Conservation (phyloP, 2,329 filamentous ascomycete species). For the Cladosporium sphaerospermum region DNA sequence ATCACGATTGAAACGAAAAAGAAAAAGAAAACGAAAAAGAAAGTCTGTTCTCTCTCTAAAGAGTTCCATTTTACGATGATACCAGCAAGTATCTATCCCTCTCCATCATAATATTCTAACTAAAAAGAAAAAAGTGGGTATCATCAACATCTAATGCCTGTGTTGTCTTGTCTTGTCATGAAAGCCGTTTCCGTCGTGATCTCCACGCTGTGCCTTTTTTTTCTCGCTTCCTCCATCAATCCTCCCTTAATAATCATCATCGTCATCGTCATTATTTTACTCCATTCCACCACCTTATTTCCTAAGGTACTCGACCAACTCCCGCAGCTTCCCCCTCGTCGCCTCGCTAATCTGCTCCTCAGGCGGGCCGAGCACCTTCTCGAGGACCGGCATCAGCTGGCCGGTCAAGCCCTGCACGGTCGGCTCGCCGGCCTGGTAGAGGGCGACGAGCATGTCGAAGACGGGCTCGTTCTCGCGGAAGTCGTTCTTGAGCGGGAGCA, state of each 20-base stretch:
- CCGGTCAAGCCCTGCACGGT: constrained; percentile 65
- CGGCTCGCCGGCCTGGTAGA: constrained; percentile 67
- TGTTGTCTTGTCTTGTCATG: background rate
- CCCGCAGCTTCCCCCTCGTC: constrained; percentile 60
- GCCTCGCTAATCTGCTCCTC: constrained; percentile 70
- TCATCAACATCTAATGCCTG: constrained; percentile 12
- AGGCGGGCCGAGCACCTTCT: constrained; percentile 64
- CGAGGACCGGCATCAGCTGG: constrained; percentile 63
- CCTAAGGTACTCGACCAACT: constrained; percentile 41
- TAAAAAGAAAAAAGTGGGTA: constrained; percentile 2
- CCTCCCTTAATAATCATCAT: background rate
- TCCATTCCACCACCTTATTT: background rate
- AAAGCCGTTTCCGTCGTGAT: constrained; percentile 12
- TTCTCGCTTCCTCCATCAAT: background rate
- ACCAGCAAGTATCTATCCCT: background rate
- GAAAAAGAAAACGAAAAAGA: background rate
- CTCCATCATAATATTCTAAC: background rate
- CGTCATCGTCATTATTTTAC: background rate
- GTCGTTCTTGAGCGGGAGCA: constrained; percentile 85
- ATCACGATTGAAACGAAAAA: background rate
- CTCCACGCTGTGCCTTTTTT: constrained; percentile 2
- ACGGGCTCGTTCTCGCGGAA: constrained; percentile 95
- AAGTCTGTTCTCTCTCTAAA: background rate
- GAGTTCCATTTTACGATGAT: background rate
- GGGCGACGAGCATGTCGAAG: constrained; percentile 79